Conservation (phyloP, 352 stramenopile genomes). For the Phytophthora ohioensis region DNA sequence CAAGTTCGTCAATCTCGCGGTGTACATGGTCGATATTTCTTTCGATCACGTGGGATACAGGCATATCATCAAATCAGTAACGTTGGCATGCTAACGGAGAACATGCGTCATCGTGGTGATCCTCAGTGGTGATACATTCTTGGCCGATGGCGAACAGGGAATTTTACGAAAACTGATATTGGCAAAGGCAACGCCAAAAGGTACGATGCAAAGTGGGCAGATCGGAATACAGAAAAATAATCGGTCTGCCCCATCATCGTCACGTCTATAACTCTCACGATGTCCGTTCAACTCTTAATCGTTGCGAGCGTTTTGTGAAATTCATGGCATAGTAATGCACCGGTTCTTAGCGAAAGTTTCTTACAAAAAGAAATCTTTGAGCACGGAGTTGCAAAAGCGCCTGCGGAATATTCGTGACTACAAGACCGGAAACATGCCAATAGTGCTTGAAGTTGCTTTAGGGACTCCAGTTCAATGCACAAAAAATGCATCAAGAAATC, state of each 20-base stretch:
- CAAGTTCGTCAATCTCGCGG: not conserved
- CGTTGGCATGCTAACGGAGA: slow-evolving; percentile 2
- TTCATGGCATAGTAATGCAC: not conserved
- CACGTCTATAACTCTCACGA: not conserved
- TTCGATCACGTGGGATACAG: not conserved
- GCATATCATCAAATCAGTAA: not conserved
- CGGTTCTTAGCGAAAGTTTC: not conserved
- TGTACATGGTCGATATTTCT: not conserved
- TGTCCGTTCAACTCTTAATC: not conserved
- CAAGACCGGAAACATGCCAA: not conserved
- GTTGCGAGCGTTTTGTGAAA: not conserved
- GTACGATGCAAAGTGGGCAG: not conserved
- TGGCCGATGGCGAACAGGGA: not conserved
- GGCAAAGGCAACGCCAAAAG: not conserved
- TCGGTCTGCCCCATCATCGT: not conserved
- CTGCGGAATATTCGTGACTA: not conserved
- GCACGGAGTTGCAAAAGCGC: not conserved
- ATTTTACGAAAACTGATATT: slow-evolving; percentile 1
- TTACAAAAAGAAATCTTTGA: not conserved
- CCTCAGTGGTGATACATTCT: not conserved
- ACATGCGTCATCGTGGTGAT: slow-evolving; percentile 5
- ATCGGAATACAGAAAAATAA: not conserved
- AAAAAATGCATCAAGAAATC: not conserved
- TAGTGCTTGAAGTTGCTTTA: not conserved
- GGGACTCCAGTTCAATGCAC: not conserved